Base-by-base conservation (phyloP, 2,329 filamentous ascomycete genomes). In the Colletotrichum karsti region DNA sequence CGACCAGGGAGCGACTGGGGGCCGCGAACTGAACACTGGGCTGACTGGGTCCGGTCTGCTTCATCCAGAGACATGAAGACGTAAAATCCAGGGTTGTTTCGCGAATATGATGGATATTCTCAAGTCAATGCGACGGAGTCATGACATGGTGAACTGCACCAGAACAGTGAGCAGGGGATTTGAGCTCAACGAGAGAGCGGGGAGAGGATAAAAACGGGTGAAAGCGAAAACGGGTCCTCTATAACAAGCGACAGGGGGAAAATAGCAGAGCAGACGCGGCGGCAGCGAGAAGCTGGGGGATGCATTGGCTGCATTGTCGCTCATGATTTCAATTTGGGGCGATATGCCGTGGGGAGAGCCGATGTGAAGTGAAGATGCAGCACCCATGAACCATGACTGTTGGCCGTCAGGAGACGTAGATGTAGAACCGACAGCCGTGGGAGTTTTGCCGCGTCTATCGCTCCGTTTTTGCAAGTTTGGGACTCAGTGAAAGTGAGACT, bases 261-360 rank as follows among this genome's bases (percentile, higher is more conserved):
- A 20, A 15, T 26, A 30, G 24, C 7, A 54, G 24, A n/a, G 58
- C 61, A 51, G 44, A 28, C 41, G 41, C 28, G 22, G 63, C 62
- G 62, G 54, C 46, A 66, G 48, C 63, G 56, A 20, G 42, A 50
- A 57, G 51, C 44, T 39, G 59, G 59, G 58, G 51, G 22, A 39
- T 59, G 59, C 51, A 63, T 56, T 63, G 63, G 58, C 51, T 42
- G 59, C 51, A n/a, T 54, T 67, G 46, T 58, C 64, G 60, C 53
- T 59, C 60, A 58, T 59, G 46, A 64, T 67, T 58, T 58, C 64
- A 64, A 64, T 54, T 53, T 53, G 24, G 28, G 60, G 26, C 22
- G 35, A 58, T 58, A 67, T 64, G 37, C 44, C 42, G 64, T 33
- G 42, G 42, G 33, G 50, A 63, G 41, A 67, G 58, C 33, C 57